Base-by-base conservation (phyloP, 768 basidiomycete genomes). In the Rhizopogon rudus region DNA sequence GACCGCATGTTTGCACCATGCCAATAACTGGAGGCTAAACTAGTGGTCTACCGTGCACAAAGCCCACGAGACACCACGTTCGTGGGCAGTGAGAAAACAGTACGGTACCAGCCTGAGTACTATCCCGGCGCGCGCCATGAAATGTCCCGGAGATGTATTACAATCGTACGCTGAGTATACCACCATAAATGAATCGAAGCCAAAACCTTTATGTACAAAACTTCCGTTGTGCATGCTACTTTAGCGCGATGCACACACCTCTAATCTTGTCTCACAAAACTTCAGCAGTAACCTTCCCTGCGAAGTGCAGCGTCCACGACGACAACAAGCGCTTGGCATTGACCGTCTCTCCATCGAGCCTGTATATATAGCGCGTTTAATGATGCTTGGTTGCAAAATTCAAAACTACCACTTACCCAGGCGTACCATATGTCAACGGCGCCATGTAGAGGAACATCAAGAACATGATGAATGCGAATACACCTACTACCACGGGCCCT, bases 371-470 rank as follows among this genome's bases (percentile, higher is more conserved):
- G 12, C 35, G 37, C 14, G 25, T 17, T 14, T 40, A 55, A 60
- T 65, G 20, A 67, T 62, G 29, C 59, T 39, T 57, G 29, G 63
- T 39, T 44, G 48, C 55, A 60, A 37, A 25, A 45, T 2, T 45
- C 10, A 17, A 41, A 40, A 42, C 31, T 42, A 45, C 58, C 3
- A 77, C 88, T 66, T 74, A 97, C 94, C 93, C 91, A 58, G 94
- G 93, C n/a, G 89, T 88, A 42, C 95, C 97, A 68, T 96, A 99
- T 14, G 96, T 98, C 63, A 99, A 74, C 41, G 97, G 96, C 13
- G 89, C 81, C 51, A 96, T 74, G 77, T 82, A 98, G 40, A 81
- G 63, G 57, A 89, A 87, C 74, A 87, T 75, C 22, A 75, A 70
- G 48, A 92, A 79, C 72, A 93, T 70, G 39, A 81, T 57, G 25